Base-by-base conservation (phyloP, 2,329 filamentous ascomycete genomes). In the Immersiporthe knoxdaviesiana region DNA sequence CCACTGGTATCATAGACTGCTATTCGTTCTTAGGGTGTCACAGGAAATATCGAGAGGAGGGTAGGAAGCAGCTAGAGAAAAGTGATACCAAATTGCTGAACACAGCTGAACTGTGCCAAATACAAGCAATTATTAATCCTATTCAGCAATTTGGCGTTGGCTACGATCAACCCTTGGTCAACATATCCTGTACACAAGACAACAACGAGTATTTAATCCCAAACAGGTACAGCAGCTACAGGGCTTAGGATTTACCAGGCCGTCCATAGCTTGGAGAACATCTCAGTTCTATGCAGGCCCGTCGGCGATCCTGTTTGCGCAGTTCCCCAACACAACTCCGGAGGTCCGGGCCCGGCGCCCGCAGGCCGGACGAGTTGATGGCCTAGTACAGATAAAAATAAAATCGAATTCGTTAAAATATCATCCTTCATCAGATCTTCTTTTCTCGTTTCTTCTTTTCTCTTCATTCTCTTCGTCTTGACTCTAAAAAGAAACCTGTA, bases 241-340 rank as follows among this genome's bases (percentile, higher is more conserved):
- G 3, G 11, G n/a, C 12, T 27, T 14, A 11, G 24, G 24, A 24
- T 11, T n/a, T 27, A 6, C n/a, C 4, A 54, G 24, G 4, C 4
- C 50, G 50, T 14, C n/a, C 50, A 12, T 6, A 54, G 11, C 50
- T 54, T 16, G 50, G n/a, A 1, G n/a, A n/a, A 11, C 12, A 54
- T 54, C 24, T 5, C n/a, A 30, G 11, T 24, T 41, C 39, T 16
- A 47, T 27, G 39, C 14, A 39, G 39, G 24, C 60, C 60, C 35
- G 39, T 16, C 61, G 24, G 24, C 61, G 39, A 24, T 21, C 7
- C 14, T 27, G 24, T 21, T 21, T 63, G 39, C 61, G 61, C 61
- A 63, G 39, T 63, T 63, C 61, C 61, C 61, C 61, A 63, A 50
- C 16, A 12, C 18, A 47, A 16, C 39, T 68, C 66, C 66, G 66